A percentile compares a stretch with the other conserved stretches of the same genome.
phyloP scores from a whole-genome alignment of 208 protist genomes.

The Cochliopodium minus region DNA sequence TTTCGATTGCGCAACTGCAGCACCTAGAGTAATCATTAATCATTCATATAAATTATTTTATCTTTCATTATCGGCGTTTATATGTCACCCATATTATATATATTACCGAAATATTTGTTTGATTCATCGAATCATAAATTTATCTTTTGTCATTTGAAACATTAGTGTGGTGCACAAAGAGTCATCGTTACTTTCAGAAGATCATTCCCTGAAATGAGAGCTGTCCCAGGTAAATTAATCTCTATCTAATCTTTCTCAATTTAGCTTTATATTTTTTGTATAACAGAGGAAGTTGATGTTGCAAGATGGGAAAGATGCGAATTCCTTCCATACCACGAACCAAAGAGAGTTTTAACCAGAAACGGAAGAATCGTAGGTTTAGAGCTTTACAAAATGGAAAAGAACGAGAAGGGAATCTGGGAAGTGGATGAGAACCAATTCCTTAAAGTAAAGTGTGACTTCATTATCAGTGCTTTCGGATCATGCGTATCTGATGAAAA shows the following conservation, averaged over 20 bases:
- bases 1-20: constrained; percentile 54
- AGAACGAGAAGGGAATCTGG: constrained; percentile 38
- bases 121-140: too few relatives aligned
- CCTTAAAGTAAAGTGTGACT: constrained; percentile 51
- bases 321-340: constrained; percentile 45
- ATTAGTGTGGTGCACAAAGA: constrained; percentile 45
- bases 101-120: too few relatives aligned
- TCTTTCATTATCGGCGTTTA: too few relatives aligned
- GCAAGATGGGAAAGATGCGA: constrained; percentile 43
- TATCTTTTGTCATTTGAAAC: constrained; percentile 31
- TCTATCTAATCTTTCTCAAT: not conserved
- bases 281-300: constrained; percentile 46
- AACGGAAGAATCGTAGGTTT: constrained; percentile 35
- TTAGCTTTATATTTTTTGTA: constrained; percentile 12
- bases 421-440: constrained; percentile 45
- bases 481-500: constrained; percentile 9
- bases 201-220: constrained; percentile 50
- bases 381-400: constrained; percentile 50
- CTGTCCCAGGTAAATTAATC: not conserved
- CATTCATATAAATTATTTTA: not conserved
- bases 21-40: too few relatives aligned
- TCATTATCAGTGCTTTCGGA: constrained; percentile 59
- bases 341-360: constrained; percentile 33
- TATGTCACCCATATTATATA: too few relatives aligned
- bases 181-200: constrained; percentile 49